These are phyloP conservation scores for Plectosphaerella plurivora DNA, from an alignment of 2,329 filamentous ascomycete genomes.

Conservation along the genomic window DNA sequence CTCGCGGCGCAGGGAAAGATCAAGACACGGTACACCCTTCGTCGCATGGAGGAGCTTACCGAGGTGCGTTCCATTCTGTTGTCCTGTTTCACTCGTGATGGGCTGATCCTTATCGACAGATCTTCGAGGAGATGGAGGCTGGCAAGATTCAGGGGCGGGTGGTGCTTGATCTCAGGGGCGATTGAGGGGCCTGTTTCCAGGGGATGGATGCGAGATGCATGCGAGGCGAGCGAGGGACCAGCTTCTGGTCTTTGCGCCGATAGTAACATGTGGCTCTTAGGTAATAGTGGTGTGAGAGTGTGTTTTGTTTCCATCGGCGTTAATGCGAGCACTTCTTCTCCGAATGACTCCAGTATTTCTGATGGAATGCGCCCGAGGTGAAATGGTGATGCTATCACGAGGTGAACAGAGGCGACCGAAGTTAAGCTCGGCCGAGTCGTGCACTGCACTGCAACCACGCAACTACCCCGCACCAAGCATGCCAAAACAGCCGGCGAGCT, in stretches of 20 bases:
- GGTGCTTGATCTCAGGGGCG: constrained; percentile 7
- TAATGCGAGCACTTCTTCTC: too few species aligned
- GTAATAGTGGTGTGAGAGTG: too few species aligned
- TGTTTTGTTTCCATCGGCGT: too few species aligned
- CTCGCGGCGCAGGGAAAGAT: constrained; percentile 8
- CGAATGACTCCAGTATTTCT: too few species aligned
- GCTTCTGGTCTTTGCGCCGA: too few species aligned
- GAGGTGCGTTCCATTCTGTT: constrained; percentile 1
- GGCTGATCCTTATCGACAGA: not conserved
- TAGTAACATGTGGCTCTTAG: too few species aligned
- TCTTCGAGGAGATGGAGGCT: constrained; percentile 8
- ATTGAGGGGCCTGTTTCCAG: not conserved
- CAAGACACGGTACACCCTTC: constrained; percentile 9
- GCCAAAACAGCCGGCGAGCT: not conserved
- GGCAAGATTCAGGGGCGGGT: constrained; percentile 10
- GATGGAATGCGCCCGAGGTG: too few species aligned
- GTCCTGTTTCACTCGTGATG: not conserved
- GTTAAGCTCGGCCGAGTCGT: too few species aligned
- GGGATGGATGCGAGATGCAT: not conserved
- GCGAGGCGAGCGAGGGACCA: too few species aligned
- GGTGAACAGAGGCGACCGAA: too few species aligned
- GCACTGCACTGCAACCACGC: too few species aligned
- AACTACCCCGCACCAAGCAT: not conserved
- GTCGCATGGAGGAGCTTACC: constrained; percentile 10
- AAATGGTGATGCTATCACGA: too few species aligned